Evolutionary conservation across 2,329 filamentous ascomycete species (phyloP), one percentile per base, ranked within the genome.

Genomic region (Trichophyton mentagrophytes): DNA sequence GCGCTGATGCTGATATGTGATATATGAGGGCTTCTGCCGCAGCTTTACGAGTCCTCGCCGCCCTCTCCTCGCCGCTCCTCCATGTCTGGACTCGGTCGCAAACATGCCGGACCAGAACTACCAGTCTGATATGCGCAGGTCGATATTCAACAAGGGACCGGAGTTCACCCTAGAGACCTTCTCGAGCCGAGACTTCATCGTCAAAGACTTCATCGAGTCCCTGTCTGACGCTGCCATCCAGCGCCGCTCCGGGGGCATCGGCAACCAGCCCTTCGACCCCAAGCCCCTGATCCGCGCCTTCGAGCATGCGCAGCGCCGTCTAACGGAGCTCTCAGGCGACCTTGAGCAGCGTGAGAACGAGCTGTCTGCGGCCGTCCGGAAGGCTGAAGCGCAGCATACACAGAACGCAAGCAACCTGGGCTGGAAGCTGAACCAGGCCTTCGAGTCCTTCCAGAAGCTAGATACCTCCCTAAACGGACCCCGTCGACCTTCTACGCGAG

Each of bases 201-300:
- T 97, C 66, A 90, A 95, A 70, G 93, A 99, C 77, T 99, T 99
- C 72, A 86, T 99, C 68, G 95, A 99, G 72, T 84, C 86, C 58
- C 85, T 99, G 61, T 93, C 92, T 58, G 91, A 97, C 65, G 86
- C 89, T n/a, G 49, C 65, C 7, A 79, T 81, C 22, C 88, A 86
- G 69, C 88, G 93, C 60, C 87, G 89, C 62, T 96, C 91, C 13
- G 85, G 83, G 6, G 80, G 82, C 36, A 68, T 73, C 64, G 67
- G 73, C 33, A 64, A 61, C 60, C 65, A 79, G 77, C 63, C 80
- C 78, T 99, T 99, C 76, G 93, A 99, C 69, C 90, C 93, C 0
- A 99, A 99, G 75, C 95, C 93, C 36, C 79, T 99, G 67, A 99
- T 99, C 69, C 86, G 93, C 62, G 91, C 90, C 1, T 99, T 99